phyloP scores from a whole-genome alignment of 257 asterid genomes.

The Leptodermis oblonga region DNA sequence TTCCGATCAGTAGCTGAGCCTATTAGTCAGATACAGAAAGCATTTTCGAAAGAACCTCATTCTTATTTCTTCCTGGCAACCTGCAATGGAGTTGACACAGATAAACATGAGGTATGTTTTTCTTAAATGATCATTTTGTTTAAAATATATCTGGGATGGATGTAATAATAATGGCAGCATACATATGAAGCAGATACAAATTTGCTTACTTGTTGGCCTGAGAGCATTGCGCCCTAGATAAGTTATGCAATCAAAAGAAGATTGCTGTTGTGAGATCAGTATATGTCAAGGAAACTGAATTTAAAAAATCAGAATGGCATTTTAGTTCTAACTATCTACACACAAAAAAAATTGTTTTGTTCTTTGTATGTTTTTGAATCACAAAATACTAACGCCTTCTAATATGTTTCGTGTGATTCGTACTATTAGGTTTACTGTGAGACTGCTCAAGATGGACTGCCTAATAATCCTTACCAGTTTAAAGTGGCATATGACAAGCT shows the following conservation, averaged over 20 bases:
- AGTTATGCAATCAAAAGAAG: background rate
- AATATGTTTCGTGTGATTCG: background rate
- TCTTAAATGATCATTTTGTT: background rate
- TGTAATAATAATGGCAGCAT: background rate
- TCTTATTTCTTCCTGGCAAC: slow-evolving; percentile 80
- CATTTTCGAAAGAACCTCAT: slow-evolving; percentile 83
- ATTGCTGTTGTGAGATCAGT: background rate
- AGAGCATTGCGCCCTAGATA: background rate
- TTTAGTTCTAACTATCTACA: background rate
- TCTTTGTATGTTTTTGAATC: background rate
- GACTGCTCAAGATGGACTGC: slow-evolving; percentile 36
- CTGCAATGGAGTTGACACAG: slow-evolving; percentile 58
- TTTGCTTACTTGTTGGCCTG: background rate
- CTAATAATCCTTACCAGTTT: slow-evolving; percentile 48
- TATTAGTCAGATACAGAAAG: slow-evolving; percentile 77
- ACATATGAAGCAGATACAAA: background rate
- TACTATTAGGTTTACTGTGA: slow-evolving; percentile 63
- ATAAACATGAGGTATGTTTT: slow-evolving; percentile 67
- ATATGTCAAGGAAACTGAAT: background rate
- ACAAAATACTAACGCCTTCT: background rate
- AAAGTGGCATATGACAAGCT: slow-evolving; percentile 91
- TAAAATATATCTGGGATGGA: background rate
- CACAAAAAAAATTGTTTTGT: background rate
- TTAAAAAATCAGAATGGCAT: background rate
- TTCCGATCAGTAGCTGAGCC: slow-evolving; percentile 95